These are phyloP conservation scores for Novymonas esmeraldas DNA, from an alignment of 208 protist genomes.

Conservation along the genomic window DNA sequence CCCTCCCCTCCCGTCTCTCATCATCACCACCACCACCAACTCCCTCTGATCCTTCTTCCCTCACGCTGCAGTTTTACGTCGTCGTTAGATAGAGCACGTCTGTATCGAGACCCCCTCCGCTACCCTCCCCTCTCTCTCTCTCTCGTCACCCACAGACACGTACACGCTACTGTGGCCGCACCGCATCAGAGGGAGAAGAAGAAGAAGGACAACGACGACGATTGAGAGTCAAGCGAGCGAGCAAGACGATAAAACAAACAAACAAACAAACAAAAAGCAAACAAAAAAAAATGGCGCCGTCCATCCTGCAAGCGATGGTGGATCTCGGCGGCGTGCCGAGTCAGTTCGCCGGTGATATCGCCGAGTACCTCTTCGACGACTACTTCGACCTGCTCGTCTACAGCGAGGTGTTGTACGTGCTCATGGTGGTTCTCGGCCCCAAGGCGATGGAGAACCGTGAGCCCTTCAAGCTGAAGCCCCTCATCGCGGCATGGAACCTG, in stretches of 20 bases:
- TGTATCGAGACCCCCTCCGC: too few relatives aligned
- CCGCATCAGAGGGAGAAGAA: too few relatives aligned
- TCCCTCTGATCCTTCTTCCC: too few relatives aligned
- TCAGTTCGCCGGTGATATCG: conserved; percentile 40
- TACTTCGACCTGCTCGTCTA: conserved; percentile 60
- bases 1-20: too few relatives aligned
- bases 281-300: conserved; percentile 7
- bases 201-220: too few relatives aligned
- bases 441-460: conserved; percentile 66
- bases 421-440: conserved; percentile 61
- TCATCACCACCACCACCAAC: too few relatives aligned
- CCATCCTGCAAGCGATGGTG: conserved; percentile 29
- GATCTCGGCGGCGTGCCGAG: conserved; percentile 42
- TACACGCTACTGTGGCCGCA: too few relatives aligned
- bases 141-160: too few relatives aligned
- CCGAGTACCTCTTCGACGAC: conserved; percentile 41
- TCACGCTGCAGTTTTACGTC: too few relatives aligned
- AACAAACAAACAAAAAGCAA: conserved; percentile 2
- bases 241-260: conserved; percentile 9
- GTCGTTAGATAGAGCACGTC: too few relatives aligned
- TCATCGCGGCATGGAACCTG: conserved; percentile 83
- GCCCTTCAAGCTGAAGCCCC: conserved; percentile 50
- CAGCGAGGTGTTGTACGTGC: conserved; percentile 51
- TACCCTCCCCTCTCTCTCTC: too few relatives aligned
- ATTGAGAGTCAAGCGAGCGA: too few relatives aligned